Evolutionary conservation across 2,329 filamentous ascomycete genomes (phyloP), one percentile per base, ranked within the genome.

Genomic region (Stylonectria norvegica): DNA sequence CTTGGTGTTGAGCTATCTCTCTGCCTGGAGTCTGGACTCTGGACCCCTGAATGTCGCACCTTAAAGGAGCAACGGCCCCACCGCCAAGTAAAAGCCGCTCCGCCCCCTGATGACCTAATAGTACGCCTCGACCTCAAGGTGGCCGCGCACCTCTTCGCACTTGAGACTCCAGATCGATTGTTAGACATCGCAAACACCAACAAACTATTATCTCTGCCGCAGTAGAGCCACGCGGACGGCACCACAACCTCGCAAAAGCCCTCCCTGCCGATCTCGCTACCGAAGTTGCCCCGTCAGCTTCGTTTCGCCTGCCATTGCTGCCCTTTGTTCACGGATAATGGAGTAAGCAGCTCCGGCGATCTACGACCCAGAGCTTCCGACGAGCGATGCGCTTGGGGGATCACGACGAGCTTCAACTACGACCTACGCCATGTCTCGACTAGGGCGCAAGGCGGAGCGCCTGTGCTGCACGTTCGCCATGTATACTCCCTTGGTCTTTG

Each of bases 401-500:
- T 29, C 33, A 40, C 34, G 29, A 28, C 11, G 33, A 32, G 35
- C 19, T n/a, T n/a, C n/a, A n/a, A 37, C 42, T 17, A 30, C 37
- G 12, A 30, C 17, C 17, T 33, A 30, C 33, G 80, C 80, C 74
- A 65, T 71, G 60, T 76, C 76, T 55, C 73, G 78, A 57, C 86
- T 79, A 72, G 83, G 79, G 34, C 76, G 85, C 49, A 79, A 76
- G 62, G 38, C 86, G 56, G 90, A 96, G 73, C 85, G 89, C 35
- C 83, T 79, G 59, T 96, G 89, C 73, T 97, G 90, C 69, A 70
- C 75, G 30, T 78, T 81, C 45, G 75, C 85, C 38, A 86, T 81
- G 18, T 95, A 89, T 64, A 87, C 95, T 53, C 91, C 91, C n/a
- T 74, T 97, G 14, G 71, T 72, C 19, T 95, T 97, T 60, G 87